Base-by-base conservation (phyloP, 495 filamentous ascomycete species). In the Pseudevernia furfuracea region DNA sequence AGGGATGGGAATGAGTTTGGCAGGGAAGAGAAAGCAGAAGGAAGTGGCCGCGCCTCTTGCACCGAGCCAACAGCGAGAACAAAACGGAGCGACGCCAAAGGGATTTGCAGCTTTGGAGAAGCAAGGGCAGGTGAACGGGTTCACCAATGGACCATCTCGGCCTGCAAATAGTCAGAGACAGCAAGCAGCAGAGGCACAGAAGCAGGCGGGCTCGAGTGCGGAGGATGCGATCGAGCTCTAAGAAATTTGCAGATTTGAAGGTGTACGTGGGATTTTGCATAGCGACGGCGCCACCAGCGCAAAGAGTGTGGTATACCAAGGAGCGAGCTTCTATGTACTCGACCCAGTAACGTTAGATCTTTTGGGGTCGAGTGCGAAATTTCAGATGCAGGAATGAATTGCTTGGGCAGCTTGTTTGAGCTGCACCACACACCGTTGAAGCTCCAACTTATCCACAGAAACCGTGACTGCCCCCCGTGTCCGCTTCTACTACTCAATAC, bases 201-300 rank as follows among this genome's bases (percentile, higher is more conserved):
- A 60, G 58, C 59, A 62, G 62, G 28, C 37, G 56, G 67, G 67
- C 17, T 17, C 57, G 19, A 69, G 67, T 61, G 57, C 53, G 19
- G 67, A 69, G 34, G 67, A 69, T 59, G 67, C 67, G 25, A 69
- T 69, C 37, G 67, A 69, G 52, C 61, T 69, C 6, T 69, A 46
- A 28, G 12, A 30, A 34, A 39, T 17, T 30, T 19, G 38, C 25
- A 34, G 14, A 10, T 32, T 25, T 19, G 19, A 9, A 32, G 39
- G 23, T 59, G 60, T 34, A 34, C 36, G 17, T 66, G 25, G 36
- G 1, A 11, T 64, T 19, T 17, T 30, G 48, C 61, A 65, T 65
- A 65, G 66, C 66, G 66, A 61, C 30, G 62, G 61, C 28, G 62
- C 55, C 66, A 62, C 57, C 30, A 58, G 61, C 28, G 62, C 55